Conservation (phyloP, 257 asterid genomes). For the Mitragyna speciosa region DNA sequence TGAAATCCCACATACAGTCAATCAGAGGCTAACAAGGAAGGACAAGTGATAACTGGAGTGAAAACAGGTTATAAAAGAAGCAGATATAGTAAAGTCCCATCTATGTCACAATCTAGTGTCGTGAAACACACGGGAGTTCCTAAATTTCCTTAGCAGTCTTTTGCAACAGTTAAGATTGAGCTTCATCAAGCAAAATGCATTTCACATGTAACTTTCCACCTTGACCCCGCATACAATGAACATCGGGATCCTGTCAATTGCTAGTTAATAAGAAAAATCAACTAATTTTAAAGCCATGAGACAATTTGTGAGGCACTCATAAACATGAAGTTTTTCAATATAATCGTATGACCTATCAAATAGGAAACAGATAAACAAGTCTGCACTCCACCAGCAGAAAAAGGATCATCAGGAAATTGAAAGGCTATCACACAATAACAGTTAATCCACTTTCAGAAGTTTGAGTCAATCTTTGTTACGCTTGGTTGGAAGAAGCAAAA, state of each 20-base stretch:
- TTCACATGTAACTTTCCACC: neutral
- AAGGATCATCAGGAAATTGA: neutral
- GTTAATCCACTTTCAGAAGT: neutral
- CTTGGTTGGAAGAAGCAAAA: neutral
- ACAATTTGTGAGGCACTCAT: too few relatives aligned
- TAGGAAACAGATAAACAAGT: neutral
- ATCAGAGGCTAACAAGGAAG: neutral
- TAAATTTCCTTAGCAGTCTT: too few relatives aligned
- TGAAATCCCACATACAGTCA: neutral
- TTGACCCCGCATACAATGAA: neutral
- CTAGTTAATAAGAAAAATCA: neutral
- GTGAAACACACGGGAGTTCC: too few relatives aligned
- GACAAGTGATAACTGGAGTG: neutral
- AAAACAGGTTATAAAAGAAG: neutral
- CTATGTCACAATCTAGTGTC: too few relatives aligned
- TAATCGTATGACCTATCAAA: neutral
- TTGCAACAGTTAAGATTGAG: neutral
- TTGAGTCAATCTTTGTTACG: neutral
- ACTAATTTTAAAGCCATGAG: neutral
- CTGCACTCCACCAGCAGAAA: neutral
- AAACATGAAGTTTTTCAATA: neutral
- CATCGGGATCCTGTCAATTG: neutral
- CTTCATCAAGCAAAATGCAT: neutral
- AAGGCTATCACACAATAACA: neutral
- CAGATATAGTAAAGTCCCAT: too few relatives aligned